Conservation (phyloP, 495 filamentous ascomycete species). For the Geopyxis carbonaria region DNA sequence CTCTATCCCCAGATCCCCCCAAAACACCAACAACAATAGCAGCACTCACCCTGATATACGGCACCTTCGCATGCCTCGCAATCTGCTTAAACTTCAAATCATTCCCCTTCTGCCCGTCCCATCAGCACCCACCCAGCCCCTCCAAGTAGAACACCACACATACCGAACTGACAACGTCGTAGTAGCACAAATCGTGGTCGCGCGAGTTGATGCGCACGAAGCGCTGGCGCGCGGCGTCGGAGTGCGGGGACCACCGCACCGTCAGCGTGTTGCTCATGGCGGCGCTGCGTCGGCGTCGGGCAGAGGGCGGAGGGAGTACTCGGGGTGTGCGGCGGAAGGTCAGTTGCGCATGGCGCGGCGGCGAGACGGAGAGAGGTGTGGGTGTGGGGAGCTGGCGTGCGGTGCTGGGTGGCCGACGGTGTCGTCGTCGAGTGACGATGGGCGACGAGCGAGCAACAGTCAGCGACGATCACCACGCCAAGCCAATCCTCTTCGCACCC, state of each 20-base stretch:
- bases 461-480: too few species aligned
- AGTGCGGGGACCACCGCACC: slow-evolving; percentile 68
- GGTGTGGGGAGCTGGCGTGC: too few species aligned
- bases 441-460: too few species aligned
- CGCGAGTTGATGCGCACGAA: slow-evolving; percentile 78
- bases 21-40: neutral
- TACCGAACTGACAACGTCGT: slow-evolving; percentile 46
- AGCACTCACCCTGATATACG: slow-evolving; percentile 47
- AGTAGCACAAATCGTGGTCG: slow-evolving; percentile 61
- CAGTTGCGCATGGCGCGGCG: too few species aligned
- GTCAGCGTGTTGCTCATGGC: too few species aligned
- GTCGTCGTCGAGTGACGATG: too few species aligned
- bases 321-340: too few species aligned
- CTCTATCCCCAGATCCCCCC: neutral
- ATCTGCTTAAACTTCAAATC: slow-evolving; percentile 49
- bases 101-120: slow-evolving; percentile 26
- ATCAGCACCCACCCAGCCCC: neutral
- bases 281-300: too few species aligned
- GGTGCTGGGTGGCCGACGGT: too few species aligned
- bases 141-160: neutral
- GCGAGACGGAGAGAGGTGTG: too few species aligned
- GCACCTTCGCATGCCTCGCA: slow-evolving; percentile 60
- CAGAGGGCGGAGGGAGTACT: too few species aligned
- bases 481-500: too few species aligned
- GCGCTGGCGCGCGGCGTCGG: slow-evolving; percentile 41